Evolutionary conservation across 2,329 filamentous ascomycete species (phyloP).

Genomic region (Alternaria burnsii): DNA sequence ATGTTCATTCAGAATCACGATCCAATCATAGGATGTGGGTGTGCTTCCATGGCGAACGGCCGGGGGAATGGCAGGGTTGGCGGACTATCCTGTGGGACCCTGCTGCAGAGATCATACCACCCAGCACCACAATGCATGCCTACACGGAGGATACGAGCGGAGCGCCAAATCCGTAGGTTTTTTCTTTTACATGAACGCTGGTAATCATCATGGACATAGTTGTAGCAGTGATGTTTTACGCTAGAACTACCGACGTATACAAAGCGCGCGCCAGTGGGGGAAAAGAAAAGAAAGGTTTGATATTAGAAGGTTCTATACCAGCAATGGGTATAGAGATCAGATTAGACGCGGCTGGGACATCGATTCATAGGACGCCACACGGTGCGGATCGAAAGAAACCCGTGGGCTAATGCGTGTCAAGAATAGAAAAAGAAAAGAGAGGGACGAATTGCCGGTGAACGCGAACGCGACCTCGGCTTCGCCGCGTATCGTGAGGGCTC

Average conservation of each 20-base stretch:
- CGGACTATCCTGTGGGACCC: not conserved
- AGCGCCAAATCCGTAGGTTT: not conserved
- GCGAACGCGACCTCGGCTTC: not conserved
- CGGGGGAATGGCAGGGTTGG: not conserved
- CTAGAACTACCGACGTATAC: not conserved
- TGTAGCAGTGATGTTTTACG: not conserved
- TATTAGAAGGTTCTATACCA: not conserved
- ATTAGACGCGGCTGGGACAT: conserved; percentile 1
- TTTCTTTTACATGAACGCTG: not conserved
- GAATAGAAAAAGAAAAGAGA: conserved; percentile 8
- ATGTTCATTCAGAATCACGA: not conserved
- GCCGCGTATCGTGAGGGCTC: conserved; percentile 45
- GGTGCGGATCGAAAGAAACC: conserved; percentile 3
- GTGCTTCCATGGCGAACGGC: not conserved
- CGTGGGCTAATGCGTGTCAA: not conserved
- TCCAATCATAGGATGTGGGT: not conserved
- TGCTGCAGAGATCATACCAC: conserved; percentile 4
- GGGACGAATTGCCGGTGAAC: not conserved
- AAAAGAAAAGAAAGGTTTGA: not conserved
- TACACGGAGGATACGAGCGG: not conserved
- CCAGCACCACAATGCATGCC: not conserved
- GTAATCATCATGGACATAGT: not conserved
- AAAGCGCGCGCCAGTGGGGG: not conserved
- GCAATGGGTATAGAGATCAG: not conserved
- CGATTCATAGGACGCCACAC: conserved; percentile 1